A percentile compares a stretch with the other conserved stretches of the same genome.
Evolutionary conservation across 2,329 filamentous ascomycete species (phyloP).

Genomic region (Clonostachys sp.): DNA sequence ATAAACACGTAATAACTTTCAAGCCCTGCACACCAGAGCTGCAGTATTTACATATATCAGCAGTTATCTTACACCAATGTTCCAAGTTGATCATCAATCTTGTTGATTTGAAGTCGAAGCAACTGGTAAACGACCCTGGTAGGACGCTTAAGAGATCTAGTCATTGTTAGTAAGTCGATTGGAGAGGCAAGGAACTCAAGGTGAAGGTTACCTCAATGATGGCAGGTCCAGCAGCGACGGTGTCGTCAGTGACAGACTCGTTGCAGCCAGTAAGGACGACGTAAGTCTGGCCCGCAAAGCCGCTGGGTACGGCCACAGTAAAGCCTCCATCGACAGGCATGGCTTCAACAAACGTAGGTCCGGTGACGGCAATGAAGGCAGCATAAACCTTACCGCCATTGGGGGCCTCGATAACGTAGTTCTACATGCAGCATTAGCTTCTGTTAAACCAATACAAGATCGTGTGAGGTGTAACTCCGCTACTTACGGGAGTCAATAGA

Average conservation of each 20-base stretch:
- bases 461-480: conserved; percentile 6
- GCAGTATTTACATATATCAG: no score
- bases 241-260: conserved; percentile 23
- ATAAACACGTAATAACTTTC: no score
- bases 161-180: no score
- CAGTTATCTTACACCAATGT: no score
- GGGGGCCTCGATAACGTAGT: conserved; percentile 14
- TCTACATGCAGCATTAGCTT: neutral
- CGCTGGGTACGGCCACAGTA: conserved; percentile 14
- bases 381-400: conserved; percentile 18
- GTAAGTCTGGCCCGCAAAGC: conserved; percentile 30
- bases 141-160: no score
- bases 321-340: conserved; percentile 12
- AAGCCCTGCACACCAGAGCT: no score
- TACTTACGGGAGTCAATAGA: conserved; percentile 14
- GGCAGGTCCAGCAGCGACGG: conserved; percentile 28
- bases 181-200: no score
- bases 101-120: no score
- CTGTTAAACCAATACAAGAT: neutral
- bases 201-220: conserved; percentile 18
- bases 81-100: no score
- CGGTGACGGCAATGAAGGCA: conserved; percentile 23
- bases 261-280: conserved; percentile 29
- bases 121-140: no score
- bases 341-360: conserved; percentile 12